These are phyloP conservation scores for Xylariales sp. DNA, from an alignment of 2,329 filamentous ascomycete species.

Conservation along the genomic window DNA sequence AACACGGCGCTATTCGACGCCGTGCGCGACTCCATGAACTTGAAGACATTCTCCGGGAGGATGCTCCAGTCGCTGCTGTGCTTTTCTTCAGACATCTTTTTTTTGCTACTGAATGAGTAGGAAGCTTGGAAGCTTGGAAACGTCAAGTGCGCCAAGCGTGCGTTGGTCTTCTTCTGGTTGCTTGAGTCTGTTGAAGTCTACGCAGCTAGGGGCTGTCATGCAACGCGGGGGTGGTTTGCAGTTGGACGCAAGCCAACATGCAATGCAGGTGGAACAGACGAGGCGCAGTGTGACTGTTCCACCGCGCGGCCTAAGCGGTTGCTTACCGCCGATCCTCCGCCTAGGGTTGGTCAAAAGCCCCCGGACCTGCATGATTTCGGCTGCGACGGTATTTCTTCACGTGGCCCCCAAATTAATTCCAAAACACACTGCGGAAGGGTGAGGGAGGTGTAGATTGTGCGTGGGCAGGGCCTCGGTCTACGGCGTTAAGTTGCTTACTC, in stretches of 20 bases:
- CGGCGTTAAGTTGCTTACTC: background rate
- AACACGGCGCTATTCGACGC: slow-evolving; percentile 38
- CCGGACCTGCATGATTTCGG: background rate
- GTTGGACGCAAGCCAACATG: background rate
- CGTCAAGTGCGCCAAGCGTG: background rate
- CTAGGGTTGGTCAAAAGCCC: background rate
- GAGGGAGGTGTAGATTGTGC: background rate
- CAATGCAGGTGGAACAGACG: background rate
- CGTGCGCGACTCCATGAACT: slow-evolving; percentile 34
- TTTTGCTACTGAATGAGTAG: background rate
- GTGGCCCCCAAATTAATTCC: background rate
- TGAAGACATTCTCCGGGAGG: slow-evolving; percentile 30
- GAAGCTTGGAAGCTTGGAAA: background rate
- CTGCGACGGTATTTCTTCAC: slow-evolving; percentile 1
- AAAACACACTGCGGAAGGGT: background rate
- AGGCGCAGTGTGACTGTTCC: background rate
- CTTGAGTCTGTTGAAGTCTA: background rate
- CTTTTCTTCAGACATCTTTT: too few species aligned
- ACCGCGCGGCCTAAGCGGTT: background rate
- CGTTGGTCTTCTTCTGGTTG: background rate
- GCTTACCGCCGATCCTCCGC: slow-evolving; percentile 4
- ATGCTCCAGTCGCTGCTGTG: slow-evolving; percentile 21
- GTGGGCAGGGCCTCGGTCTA: background rate
- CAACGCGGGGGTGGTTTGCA: background rate
- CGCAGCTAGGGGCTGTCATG: background rate